Evolutionary conservation across 352 stramenopile species (phyloP), one percentile per base, ranked within the genome.

Genomic region (Phytophthora multivora): DNA sequence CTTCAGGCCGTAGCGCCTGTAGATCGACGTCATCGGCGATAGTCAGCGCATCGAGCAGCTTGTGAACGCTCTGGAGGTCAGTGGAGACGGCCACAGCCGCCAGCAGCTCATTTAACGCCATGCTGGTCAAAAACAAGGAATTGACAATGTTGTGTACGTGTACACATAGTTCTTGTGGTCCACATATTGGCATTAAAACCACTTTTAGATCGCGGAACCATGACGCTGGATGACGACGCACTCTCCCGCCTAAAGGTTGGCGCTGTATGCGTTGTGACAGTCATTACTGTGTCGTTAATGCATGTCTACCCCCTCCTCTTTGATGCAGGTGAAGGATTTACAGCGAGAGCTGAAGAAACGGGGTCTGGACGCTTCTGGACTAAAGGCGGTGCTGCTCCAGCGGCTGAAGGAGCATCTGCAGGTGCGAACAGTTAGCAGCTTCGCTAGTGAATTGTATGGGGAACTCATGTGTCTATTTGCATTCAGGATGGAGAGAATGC

Each of bases 311-410:
- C 28, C 13, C 0, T 33, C 35, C 16, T 47, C 8, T 19, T 8
- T 40, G n/a, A 2, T 19, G 19, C 41, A 89, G 79, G 77, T 83
- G 21, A 87, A 89, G 58, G 69, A 87, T 53, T 63, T 87, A 18
- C 75, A 84, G 45, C 51, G 59, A 19, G 59, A 79, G 57, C 69
- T 86, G 23, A 70, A 71, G 57, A 74, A 80, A 45, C 66, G 65
- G 4, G 59, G 66, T 16, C 61, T 86, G 12, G 71, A 80, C 56
- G 67, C 66, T 6, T 55, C 52, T 15, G 80, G 75, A 3, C 59
- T 72, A 7, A 86, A 89, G 63, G 71, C 73, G 19, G 64, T 55
- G 51, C 60, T 88, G 35, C 39, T 79, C 11, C 31, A 73, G 47
- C 71, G 79, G 7, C 43, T 88, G 18, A 57, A 71, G 42, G 38